Evolutionary conservation across 1,139 yeast species (phyloP).

Genomic region (Saccharomyces uvarum): DNA sequence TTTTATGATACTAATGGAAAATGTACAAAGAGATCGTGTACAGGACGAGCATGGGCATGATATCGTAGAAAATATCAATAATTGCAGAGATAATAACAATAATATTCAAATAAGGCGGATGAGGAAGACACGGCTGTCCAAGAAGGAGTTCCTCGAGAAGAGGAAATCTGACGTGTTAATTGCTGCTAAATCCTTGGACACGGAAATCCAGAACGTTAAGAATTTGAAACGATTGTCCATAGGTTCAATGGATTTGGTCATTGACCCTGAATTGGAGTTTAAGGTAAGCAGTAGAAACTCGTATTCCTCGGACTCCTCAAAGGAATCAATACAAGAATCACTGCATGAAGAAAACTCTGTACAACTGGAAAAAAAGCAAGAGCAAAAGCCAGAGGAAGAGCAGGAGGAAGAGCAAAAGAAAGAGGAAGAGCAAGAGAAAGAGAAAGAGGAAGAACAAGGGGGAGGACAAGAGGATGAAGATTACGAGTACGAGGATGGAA

Average conservation of each 20-base stretch:
- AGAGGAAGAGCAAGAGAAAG: neutral
- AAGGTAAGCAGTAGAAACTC: slow-evolving; percentile 15
- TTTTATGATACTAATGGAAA: neutral
- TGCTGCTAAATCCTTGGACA: slow-evolving; percentile 32
- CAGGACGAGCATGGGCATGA: neutral
- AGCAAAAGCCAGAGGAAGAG: neutral
- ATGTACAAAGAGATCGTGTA: neutral
- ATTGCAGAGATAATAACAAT: neutral
- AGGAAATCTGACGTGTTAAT: slow-evolving; percentile 31
- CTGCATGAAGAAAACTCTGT: neutral
- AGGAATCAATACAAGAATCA: neutral
- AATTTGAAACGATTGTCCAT: slow-evolving; percentile 31
- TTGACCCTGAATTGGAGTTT: slow-evolving; percentile 31
- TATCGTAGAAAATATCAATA: neutral
- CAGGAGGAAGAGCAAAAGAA: neutral
- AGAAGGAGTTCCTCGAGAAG: slow-evolving; percentile 14
- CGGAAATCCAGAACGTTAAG: slow-evolving; percentile 29
- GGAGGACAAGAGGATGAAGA: neutral
- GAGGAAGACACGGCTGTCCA: neutral
- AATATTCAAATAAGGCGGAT: neutral
- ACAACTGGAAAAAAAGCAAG: neutral
- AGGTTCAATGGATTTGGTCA: slow-evolving; percentile 30
- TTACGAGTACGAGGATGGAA: slow-evolving; percentile 4
- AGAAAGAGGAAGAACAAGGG: neutral
- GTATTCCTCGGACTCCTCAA: slow-evolving; percentile 8